phyloP scores from a whole-genome alignment of 2,329 filamentous ascomycete species.

The Venturia asperata region DNA sequence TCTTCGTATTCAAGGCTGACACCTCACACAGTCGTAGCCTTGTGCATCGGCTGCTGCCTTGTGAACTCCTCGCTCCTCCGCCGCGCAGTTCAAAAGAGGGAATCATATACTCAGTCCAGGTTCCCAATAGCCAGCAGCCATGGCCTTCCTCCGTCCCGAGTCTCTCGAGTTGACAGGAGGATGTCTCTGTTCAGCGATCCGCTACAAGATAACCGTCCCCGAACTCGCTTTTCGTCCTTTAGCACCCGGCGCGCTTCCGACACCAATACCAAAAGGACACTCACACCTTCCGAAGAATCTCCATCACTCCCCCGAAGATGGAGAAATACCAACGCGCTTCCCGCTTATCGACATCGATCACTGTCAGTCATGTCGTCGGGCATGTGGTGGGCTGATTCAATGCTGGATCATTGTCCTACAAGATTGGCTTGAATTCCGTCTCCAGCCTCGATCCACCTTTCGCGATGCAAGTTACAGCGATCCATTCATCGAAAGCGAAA shows the following conservation, averaged over 20 bases:
- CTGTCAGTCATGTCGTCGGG: slow-evolving; percentile 3
- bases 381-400: slow-evolving; percentile 6
- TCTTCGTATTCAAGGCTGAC: not conserved
- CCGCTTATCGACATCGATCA: slow-evolving; percentile 14
- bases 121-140: not conserved
- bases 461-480: not conserved
- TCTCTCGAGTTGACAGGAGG: slow-evolving; percentile 7
- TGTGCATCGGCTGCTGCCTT: not conserved
- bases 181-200: slow-evolving; percentile 14
- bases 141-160: slow-evolving; percentile 9
- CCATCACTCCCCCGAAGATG: not conserved
- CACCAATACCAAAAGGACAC: not conserved
- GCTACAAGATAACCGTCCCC: slow-evolving; percentile 11
- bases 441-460: not conserved
- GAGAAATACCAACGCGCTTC: not conserved
- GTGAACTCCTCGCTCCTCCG: not conserved
- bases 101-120: not conserved
- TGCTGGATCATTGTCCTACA: slow-evolving; percentile 9
- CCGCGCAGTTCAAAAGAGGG: no score
- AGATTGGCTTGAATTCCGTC: not conserved
- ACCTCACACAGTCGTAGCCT: not conserved
- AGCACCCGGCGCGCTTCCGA: not conserved
- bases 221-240: not conserved
- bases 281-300: not conserved
- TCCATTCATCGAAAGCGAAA: not conserved